Evolutionary conservation across 164 flowering plant genomes (phyloP), one percentile per base, ranked within the genome.

Genomic region (Brasenia schreberi): DNA sequence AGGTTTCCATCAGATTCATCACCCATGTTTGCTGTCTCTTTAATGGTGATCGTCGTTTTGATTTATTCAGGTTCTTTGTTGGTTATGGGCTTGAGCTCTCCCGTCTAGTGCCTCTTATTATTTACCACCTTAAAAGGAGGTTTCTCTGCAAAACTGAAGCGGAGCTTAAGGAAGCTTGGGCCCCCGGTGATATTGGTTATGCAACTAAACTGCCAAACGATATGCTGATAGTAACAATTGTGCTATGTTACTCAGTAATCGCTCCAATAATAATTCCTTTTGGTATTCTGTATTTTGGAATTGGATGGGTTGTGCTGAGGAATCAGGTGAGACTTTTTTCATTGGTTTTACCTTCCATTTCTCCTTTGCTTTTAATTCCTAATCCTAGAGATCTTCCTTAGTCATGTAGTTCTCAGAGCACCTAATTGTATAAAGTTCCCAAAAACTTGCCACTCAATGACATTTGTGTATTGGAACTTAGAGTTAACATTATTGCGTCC

Each of bases 61-160:
- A 19, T 59, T 71, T n/a, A 67, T 49, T 63, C 83, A 93, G 98
- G 81, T 91, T 91, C 76, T 91, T 94, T 75, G 90, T 94, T 27
- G 96, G 96, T 64, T 91, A 85, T 80, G 99, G 99, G 56, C 89
- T 94, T 42, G 96, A 91, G 82, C 79, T 94, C 27, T 89, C 96
- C 0, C 79, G 99, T 10, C 67, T 94, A 66, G 77, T 94, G 69
- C 97, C 99, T 53, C 72, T 94, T 5, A 82, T 94, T 43, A 85
- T 89, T 33, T 94, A 42, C 78, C 96, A 89, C 73, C 66, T 94
- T 23, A 91, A 94, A 79, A 89, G 65, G 77, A 91, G 82, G 75
- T 94, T 77, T 74, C 79, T 89, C 1, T 94, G 99, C 68, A 89
- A 89, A 79, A 89, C 96, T 43, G 96, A 94, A 71, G 88, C 80